Conservation (phyloP, 2,329 filamentous ascomycete species). For the Diplodia intermedia region DNA sequence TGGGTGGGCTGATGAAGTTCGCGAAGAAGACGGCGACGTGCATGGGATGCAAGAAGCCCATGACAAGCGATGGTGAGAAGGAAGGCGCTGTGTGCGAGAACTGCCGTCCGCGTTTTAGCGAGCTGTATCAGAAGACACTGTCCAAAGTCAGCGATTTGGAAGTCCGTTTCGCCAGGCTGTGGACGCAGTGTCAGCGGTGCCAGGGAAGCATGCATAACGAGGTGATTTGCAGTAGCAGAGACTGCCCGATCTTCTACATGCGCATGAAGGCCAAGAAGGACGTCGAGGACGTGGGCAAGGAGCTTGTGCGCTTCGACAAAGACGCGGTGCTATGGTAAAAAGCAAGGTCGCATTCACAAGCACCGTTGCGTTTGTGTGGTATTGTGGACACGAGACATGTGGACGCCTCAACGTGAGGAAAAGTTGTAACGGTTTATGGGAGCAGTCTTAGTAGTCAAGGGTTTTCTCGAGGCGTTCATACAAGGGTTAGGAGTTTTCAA, state of each 20-base stretch:
- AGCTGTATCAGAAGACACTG: constrained; percentile 91
- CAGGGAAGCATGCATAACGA: constrained; percentile 98
- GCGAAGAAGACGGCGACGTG: constrained; percentile 97
- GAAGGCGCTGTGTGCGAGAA: constrained; percentile 87
- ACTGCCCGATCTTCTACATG: constrained; percentile 99
- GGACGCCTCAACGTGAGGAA: constrained; percentile 9
- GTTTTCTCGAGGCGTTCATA: constrained; percentile 3
- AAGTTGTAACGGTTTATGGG: constrained; percentile 10
- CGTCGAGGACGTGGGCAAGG: constrained; percentile 91
- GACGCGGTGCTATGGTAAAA: constrained; percentile 74
- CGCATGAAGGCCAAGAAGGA: constrained; percentile 99
- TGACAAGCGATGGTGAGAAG: constrained; percentile 78
- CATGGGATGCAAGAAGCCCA: constrained; percentile 98
- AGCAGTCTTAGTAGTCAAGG: not conserved
- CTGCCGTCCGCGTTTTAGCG: constrained; percentile 83
- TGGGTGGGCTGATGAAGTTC: constrained; percentile 98
- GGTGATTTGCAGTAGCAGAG: constrained; percentile 94
- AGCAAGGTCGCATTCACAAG: not conserved
- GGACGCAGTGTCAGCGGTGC: constrained; percentile 98
- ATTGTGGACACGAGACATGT: not conserved
- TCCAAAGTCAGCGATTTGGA: constrained; percentile 90
- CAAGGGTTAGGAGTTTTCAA: not conserved
- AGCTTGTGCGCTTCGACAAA: constrained; percentile 86
- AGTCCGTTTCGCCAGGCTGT: constrained; percentile 87
- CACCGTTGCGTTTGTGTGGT: not conserved